These are phyloP conservation scores for Helianthus annuus DNA, from an alignment of 129 eudicot species.

Conservation along the genomic window HanXRQr2.0-SUNRISE NC_035442.2:178715597-178716096, in stretches of 20 bases:
- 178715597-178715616: not conserved
- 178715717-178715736: conserved; percentile 82
- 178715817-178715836: conserved; percentile 99
- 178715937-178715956: conserved; percentile 2
- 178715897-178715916: conserved; percentile 9
- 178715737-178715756: conserved; percentile 95
- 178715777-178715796: conserved; percentile 87
- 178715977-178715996: conserved; percentile 4
- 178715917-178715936: conserved; percentile 4
- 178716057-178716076: not conserved
- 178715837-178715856: conserved; percentile 90
- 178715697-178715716: not conserved
- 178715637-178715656: not conserved
- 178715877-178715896: not conserved
- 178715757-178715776: conserved; percentile 99
- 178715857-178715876: conserved; percentile 88
- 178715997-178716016: not conserved
- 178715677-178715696: too few relatives aligned
- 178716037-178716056: not conserved
- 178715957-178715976: not conserved
- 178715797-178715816: conserved; percentile 59
- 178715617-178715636: not conserved
- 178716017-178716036: not conserved
- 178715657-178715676: too few relatives aligned
- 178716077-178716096: too few relatives aligned